Conservation (phyloP, 2,329 filamentous ascomycete species). For the Fusarium burgessii region DNA sequence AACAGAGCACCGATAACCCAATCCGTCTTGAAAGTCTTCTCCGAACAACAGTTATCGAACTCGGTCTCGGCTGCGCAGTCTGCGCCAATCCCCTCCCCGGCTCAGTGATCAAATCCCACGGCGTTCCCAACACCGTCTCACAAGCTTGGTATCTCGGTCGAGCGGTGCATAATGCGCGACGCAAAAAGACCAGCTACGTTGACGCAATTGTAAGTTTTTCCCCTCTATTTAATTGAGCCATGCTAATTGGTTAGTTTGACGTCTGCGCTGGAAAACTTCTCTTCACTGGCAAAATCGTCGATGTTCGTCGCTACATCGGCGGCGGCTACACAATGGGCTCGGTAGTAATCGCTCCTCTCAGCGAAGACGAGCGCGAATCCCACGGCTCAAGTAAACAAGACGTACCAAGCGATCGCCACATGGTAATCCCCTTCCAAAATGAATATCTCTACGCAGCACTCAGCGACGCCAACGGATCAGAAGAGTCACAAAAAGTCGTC, state of each 20-base stretch:
- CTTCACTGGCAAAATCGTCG: conserved; percentile 56
- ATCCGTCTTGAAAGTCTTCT: conserved; percentile 52
- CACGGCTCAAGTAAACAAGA: conserved; percentile 25
- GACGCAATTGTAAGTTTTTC: conserved; percentile 39
- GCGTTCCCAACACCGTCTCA: conserved; percentile 59
- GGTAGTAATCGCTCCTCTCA: conserved; percentile 51
- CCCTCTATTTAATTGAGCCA: fast-evolving
- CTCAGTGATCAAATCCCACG: conserved; percentile 50
- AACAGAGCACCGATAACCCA: conserved; percentile 51
- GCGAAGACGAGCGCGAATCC: conserved; percentile 48
- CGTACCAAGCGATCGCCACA: conserved; percentile 44
- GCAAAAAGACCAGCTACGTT: conserved; percentile 42
- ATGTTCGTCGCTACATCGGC: conserved; percentile 54
- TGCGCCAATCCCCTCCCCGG: conserved; percentile 51
- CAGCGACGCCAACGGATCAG: conserved; percentile 48
- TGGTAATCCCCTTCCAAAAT: conserved; percentile 58
- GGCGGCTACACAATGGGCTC: conserved; percentile 58
- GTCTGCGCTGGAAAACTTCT: conserved; percentile 52
- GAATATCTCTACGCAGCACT: conserved; percentile 56
- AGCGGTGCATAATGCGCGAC: conserved; percentile 50
- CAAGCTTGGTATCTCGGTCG: conserved; percentile 68
- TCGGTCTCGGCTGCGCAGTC: conserved; percentile 54
- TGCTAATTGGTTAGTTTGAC: conserved; percentile 36
- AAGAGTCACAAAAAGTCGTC: conserved; percentile 47
- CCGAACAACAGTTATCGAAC: conserved; percentile 53